These are phyloP conservation scores for Hypoxylon lenormandii DNA, from an alignment of 495 filamentous ascomycete genomes.

Conservation along the genomic window DNA sequence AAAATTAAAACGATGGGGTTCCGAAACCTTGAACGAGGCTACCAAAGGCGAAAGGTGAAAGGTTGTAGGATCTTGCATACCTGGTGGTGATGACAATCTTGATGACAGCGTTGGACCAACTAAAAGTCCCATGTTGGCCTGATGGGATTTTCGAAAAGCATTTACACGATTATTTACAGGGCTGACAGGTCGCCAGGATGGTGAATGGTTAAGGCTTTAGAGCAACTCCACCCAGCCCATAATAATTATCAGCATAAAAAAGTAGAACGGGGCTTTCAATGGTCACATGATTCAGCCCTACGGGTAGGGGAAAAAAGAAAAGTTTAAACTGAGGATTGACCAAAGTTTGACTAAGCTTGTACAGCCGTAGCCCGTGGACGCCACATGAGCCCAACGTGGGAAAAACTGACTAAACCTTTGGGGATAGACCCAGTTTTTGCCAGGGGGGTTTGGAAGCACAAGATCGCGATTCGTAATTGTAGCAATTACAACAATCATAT, in stretches of 20 bases:
- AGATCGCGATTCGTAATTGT: too few species aligned
- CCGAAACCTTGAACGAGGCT: too few species aligned
- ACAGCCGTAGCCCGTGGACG: conserved; percentile 31
- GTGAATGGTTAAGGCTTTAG: neutral
- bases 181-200: conserved; percentile 17
- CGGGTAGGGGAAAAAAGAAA: conserved; percentile 28
- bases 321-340: conserved; percentile 28
- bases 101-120: neutral
- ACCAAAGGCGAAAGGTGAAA: too few species aligned
- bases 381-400: conserved; percentile 21
- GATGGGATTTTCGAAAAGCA: conserved; percentile 28
- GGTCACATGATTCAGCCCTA: conserved; percentile 54
- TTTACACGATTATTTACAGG: conserved; percentile 2
- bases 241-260: neutral
- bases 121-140: conserved; percentile 28
- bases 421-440: conserved; percentile 17
- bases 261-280: conserved; percentile 3
- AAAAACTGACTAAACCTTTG: conserved; percentile 1
- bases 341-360: neutral
- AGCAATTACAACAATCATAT: too few species aligned
- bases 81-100: neutral
- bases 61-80: too few species aligned
- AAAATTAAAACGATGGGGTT: too few species aligned
- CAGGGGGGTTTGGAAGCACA: neutral
- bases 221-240: too few species aligned